These are phyloP conservation scores for Jamesozyma jinghongensis DNA, from an alignment of 805 yeast genomes.

Conservation along the genomic window DNA sequence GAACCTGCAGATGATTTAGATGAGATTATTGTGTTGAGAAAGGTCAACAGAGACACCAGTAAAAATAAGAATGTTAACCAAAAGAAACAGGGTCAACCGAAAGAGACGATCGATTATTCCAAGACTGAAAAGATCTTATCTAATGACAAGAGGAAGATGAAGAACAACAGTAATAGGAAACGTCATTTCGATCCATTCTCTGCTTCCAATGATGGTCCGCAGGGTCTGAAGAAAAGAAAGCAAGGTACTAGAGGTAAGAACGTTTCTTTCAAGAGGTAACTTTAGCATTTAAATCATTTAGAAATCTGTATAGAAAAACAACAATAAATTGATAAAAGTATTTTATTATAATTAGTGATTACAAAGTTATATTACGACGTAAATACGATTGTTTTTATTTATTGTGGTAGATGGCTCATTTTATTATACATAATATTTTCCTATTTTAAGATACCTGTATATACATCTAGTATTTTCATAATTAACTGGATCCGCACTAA, in stretches of 20 bases:
- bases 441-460: too few species aligned
- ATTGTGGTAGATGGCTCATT: too few species aligned
- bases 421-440: too few species aligned
- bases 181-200: conserved; percentile 55
- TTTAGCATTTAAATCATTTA: not conserved
- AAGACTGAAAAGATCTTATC: conserved; percentile 36
- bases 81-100: conserved; percentile 4
- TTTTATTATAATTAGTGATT: too few species aligned
- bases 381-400: too few species aligned
- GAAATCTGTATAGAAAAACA: too few species aligned
- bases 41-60: conserved; percentile 11
- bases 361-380: too few species aligned
- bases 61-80: conserved; percentile 4
- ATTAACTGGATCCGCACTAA: too few species aligned
- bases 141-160: conserved; percentile 3
- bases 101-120: conserved; percentile 37
- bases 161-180: conserved; percentile 25
- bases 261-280: conserved; percentile 23
- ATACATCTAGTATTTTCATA: too few species aligned
- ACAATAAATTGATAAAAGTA: too few species aligned
- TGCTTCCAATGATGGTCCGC: conserved; percentile 41
- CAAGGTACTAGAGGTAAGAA: conserved; percentile 21
- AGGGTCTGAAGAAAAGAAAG: conserved; percentile 39
- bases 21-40: conserved; percentile 37
- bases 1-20: conserved; percentile 19